Evolutionary conservation across 208 protist genomes (phyloP).

Genomic region (Trichomonas vaginalis): DNA sequence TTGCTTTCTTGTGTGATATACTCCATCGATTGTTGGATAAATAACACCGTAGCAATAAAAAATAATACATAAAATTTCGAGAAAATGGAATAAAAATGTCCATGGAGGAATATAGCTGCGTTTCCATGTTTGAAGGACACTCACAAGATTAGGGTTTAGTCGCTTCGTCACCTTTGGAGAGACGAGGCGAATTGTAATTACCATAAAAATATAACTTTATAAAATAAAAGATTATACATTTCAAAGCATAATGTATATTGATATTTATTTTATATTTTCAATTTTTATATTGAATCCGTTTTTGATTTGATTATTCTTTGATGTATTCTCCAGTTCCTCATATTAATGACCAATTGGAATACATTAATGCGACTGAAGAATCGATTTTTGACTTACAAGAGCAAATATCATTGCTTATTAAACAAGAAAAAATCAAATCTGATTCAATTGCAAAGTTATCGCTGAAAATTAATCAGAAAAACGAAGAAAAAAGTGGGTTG

Average conservation of each 20-base stretch:
- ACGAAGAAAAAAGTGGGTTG: background rate
- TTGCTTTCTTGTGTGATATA: background rate
- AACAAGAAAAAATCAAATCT: background rate
- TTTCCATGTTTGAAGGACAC: background rate
- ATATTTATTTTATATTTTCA: too few species aligned
- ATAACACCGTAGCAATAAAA: background rate
- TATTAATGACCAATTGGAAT: background rate
- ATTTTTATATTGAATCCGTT: too few species aligned
- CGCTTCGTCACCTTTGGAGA: background rate
- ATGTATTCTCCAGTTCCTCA: background rate
- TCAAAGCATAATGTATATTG: too few species aligned
- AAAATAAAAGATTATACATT: too few species aligned
- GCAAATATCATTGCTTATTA: background rate
- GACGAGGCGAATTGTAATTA: background rate
- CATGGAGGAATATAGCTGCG: background rate
- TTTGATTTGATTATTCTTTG: too few species aligned
- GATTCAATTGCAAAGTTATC: background rate
- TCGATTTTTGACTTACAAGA: background rate
- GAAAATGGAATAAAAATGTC: background rate
- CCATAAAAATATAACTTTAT: too few species aligned
- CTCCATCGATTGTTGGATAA: background rate
- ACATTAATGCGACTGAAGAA: background rate
- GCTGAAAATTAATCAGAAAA: background rate
- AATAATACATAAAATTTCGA: background rate
- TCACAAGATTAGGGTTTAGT: background rate